These are phyloP conservation scores for Carallia brachiata DNA, from an alignment of 345 rosid genomes.

Conservation along the genomic window DNA sequence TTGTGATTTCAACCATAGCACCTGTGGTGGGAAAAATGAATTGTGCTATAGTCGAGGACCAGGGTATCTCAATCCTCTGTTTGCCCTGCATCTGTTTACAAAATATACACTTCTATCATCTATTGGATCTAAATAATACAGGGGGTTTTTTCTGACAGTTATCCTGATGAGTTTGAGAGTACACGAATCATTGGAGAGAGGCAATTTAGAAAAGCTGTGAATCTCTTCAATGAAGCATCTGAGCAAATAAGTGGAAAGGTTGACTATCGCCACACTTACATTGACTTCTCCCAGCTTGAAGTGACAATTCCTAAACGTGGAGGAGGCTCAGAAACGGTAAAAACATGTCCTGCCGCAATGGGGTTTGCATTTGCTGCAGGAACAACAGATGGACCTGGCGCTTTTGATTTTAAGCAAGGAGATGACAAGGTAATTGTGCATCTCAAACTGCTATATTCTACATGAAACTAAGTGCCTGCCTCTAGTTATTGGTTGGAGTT, in stretches of 20 bases:
- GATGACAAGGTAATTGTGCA: conserved; percentile 59
- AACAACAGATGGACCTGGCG: conserved; percentile 99
- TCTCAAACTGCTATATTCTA: background rate
- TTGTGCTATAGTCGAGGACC: conserved; percentile 93
- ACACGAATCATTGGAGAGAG: conserved; percentile 86
- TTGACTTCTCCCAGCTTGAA: conserved; percentile 55
- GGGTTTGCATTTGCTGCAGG: conserved; percentile 97
- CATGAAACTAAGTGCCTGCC: too few relatives aligned
- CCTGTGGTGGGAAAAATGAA: conserved; percentile 89
- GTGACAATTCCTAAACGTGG: conserved; percentile 39
- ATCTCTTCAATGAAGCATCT: conserved; percentile 74
- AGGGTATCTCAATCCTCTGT: conserved; percentile 44
- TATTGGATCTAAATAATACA: too few relatives aligned
- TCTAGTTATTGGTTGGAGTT: background rate
- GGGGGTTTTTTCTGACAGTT: conserved; percentile 31
- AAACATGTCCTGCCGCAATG: conserved; percentile 95
- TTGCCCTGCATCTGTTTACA: background rate
- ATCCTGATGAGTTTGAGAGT: conserved; percentile 96
- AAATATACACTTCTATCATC: background rate
- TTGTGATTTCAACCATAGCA: conserved; percentile 94
- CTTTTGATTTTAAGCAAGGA: conserved; percentile 95
- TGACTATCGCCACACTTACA: conserved; percentile 64
- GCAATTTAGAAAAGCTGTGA: conserved; percentile 67
- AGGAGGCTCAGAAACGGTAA: conserved; percentile 49
- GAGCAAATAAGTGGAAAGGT: conserved; percentile 72